Evolutionary conservation across 345 rosid species (phyloP), one percentile per base, ranked within the genome.

Genomic region (Theobroma cacao): DNA sequence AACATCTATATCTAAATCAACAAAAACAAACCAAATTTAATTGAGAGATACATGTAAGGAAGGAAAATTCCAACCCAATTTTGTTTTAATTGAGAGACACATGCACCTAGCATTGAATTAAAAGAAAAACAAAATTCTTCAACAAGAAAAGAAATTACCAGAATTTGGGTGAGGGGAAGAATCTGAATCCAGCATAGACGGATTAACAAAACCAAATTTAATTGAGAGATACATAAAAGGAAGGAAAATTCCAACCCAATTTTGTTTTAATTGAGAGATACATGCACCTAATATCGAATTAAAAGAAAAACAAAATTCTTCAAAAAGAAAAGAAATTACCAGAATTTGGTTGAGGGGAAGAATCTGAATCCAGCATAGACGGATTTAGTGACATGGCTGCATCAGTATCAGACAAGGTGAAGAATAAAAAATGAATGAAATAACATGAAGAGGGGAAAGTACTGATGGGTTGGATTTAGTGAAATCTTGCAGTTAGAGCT

Each of bases 301-400:
- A n/a, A n/a, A 53, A 13, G 10, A 4, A 63, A 33, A 22, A 20
- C 3, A 62, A 58, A 55, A 34, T 4, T 41, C 2, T 6, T 43
- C 34, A 20, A 26, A 30, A 79, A 8, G 13, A 41, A 36, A 22
- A 43, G 31, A 34, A 75, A 5, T 30, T 59, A 31, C 10, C 7
- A n/a, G 52, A 41, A 74, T 70, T 55, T 17, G 72, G 65, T 2
- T 59, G 5, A 52, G 82, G 59, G 75, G 72, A 78, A 76, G 83
- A 79, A 79, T 76, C 85, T 33, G 82, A 87, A 87, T 85, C 88
- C 36, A 41, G 82, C 87, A 86, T 82, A 28, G 71, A 31, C 38
- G 59, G 10, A 22, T 56, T 11, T 30, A 40, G 75, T 14, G 60
- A 66, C 24, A 34, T 61, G 40, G 78, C 80, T 36, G 79, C 50